Percentiles rank a stretch among this genome's conserved stretches.
phyloP scores from a whole-genome alignment of 768 basidiomycete genomes.

The Chalciporus sphaerocephalus region DNA sequence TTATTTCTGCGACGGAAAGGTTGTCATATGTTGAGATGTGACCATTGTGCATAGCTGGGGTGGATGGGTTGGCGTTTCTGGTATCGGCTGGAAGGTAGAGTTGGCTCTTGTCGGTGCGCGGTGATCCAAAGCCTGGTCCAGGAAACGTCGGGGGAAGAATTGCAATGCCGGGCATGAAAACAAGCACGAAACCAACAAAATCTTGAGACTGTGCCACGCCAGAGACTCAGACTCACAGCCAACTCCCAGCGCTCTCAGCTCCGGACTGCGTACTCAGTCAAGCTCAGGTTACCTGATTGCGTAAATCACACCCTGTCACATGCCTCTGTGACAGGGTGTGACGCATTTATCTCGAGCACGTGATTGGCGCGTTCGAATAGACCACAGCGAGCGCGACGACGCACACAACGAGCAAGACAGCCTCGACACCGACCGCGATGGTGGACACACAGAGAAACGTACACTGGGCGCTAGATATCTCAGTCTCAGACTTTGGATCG shows the following conservation, averaged over 20 bases:
- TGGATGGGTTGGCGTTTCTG: constrained; percentile 13
- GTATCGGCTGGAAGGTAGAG: constrained; percentile 11
- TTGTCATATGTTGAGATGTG: constrained; percentile 20
- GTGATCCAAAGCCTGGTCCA: constrained; percentile 29
- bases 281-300: constrained; percentile 19
- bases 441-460: constrained; percentile 43
- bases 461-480: constrained; percentile 50
- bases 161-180: constrained; percentile 41
- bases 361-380: constrained; percentile 29
- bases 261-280: constrained; percentile 12
- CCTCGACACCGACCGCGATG: constrained; percentile 14
- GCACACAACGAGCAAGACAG: constrained; percentile 2
- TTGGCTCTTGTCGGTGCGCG: constrained; percentile 20
- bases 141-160: constrained; percentile 38
- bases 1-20: constrained; percentile 44
- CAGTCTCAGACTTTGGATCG: constrained; percentile 40
- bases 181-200: neutral
- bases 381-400: constrained; percentile 11
- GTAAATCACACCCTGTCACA: constrained; percentile 28
- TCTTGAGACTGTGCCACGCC: too few relatives aligned
- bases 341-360: constrained; percentile 18
- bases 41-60: constrained; percentile 41
- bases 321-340: constrained; percentile 8
- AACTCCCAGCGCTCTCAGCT: constrained; percentile 1
- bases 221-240: neutral